Evolutionary conservation across 129 eudicot species (phyloP), one percentile per base, ranked within the genome.

Genomic region (Arctium minus): DNA sequence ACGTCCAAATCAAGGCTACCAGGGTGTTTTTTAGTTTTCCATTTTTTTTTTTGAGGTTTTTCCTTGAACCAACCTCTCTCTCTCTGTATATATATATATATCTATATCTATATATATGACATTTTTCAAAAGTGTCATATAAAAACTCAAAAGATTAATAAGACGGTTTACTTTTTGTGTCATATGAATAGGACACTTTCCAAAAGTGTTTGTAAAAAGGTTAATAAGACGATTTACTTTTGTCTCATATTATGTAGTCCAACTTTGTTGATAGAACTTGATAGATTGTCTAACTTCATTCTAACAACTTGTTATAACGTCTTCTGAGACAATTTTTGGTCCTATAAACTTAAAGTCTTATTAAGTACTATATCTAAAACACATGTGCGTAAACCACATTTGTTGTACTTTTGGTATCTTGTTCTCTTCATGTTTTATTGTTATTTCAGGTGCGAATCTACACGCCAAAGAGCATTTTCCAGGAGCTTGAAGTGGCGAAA

Each of bases 401-500:
- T 5, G 67, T 56, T 56, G 27, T 56, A 56, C 6, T 17, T 1
- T 17, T 5, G 67, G 9, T 60, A 60, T 60, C 68, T 31, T 38
- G 46, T 39, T 18, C 15, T 50, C 1, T 75, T n/a, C 22, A 3
- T 39, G 29, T 4, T 40, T 40, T 60, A 60, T 44, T 15, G 36
- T 72, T 72, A 37, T 62, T 78, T 68, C 78, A 94, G 98, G 93
- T 94, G 42, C 93, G 93, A 5, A 39, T 86, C 56, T 94, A 92
- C 89, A 94, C 97, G 46, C 88, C 96, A 2, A 89, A 89, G 85
- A 87, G 78, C 70, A 85, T 94, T 73, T 91, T 89, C 80, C 97
- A 91, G 65, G 98, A 92, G 74, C 94, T 94, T 69, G 96, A 91
- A 82, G 87, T 91, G 84, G 97, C 98, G 29, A 92, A 90, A 86